Evolutionary conservation across 2,329 filamentous ascomycete genomes (phyloP).

Genomic region (Colletotrichum cuscutae): DNA sequence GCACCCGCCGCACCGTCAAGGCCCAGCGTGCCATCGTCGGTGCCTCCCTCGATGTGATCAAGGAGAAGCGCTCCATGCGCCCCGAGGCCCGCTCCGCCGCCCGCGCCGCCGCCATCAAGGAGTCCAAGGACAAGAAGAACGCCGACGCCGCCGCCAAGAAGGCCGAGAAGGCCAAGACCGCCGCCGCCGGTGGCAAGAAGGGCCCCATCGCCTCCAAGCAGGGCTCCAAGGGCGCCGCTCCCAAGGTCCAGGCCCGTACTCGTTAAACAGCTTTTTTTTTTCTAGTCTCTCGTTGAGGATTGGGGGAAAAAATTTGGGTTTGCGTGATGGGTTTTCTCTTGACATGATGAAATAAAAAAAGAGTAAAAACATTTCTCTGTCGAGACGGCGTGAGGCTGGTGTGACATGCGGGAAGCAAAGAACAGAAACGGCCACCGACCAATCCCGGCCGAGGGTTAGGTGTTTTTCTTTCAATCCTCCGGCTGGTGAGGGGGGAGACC

Average conservation of each 20-base stretch:
- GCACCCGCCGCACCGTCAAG: slow-evolving; percentile 97
- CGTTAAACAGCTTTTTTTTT: slow-evolving; percentile 68
- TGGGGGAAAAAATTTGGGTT: not conserved
- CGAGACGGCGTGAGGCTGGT: not conserved
- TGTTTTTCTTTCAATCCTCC: not conserved
- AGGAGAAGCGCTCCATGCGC: slow-evolving; percentile 95
- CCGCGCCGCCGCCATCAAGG: slow-evolving; percentile 90
- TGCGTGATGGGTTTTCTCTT: slow-evolving; percentile 7
- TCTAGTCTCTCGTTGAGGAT: not conserved
- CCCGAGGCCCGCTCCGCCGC: slow-evolving; percentile 95
- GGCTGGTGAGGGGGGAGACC: not conserved
- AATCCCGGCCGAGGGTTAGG: not conserved
- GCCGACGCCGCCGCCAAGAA: slow-evolving; percentile 92
- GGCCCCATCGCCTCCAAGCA: slow-evolving; percentile 93
- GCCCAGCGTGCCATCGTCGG: slow-evolving; percentile 98
- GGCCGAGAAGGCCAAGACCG: slow-evolving; percentile 98
- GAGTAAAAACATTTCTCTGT: slow-evolving; percentile 22
- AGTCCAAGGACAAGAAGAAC: slow-evolving; percentile 98
- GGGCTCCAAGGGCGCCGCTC: slow-evolving; percentile 88
- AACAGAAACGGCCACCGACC: slow-evolving; percentile 16
- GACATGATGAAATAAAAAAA: slow-evolving; percentile 8
- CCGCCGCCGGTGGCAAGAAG: slow-evolving; percentile 80
- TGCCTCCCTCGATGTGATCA: slow-evolving; percentile 99
- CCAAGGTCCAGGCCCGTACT: slow-evolving; percentile 87
- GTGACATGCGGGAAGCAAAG: slow-evolving; percentile 20